phyloP scores from a whole-genome alignment of 2,329 filamentous ascomycete species.

The Plenodomus biglobosus region DNA sequence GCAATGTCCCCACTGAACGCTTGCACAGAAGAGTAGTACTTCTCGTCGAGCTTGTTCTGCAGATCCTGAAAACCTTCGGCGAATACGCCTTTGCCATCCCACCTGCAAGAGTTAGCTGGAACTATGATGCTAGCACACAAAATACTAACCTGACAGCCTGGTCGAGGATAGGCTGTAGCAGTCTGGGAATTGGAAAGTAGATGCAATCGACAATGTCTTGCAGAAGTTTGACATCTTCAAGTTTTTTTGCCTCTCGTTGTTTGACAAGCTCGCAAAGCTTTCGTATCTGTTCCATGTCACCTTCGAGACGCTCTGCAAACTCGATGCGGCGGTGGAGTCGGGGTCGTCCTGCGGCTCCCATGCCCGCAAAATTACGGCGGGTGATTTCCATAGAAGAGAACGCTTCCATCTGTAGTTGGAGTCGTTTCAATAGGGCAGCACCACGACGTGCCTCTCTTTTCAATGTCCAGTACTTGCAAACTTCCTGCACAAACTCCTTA shows the following conservation, averaged over 20 bases:
- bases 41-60: constrained; percentile 56
- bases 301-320: constrained; percentile 75
- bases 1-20: constrained; percentile 63
- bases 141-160: constrained; percentile 77
- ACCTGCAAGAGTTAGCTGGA: constrained; percentile 18
- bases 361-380: constrained; percentile 89
- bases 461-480: constrained; percentile 95
- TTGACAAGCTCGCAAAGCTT: constrained; percentile 70
- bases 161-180: constrained; percentile 76
- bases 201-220: constrained; percentile 80
- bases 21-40: constrained; percentile 62
- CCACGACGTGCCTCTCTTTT: constrained; percentile 92
- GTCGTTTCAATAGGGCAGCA: constrained; percentile 84
- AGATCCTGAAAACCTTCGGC: constrained; percentile 56
- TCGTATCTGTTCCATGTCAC: constrained; percentile 76
- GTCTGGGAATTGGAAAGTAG: constrained; percentile 83
- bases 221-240: constrained; percentile 75
- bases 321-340: constrained; percentile 80
- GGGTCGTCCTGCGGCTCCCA: constrained; percentile 81
- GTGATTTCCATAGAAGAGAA: constrained; percentile 98
- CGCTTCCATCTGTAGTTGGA: constrained; percentile 92
- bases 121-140: not conserved
- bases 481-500: constrained; percentile 89
- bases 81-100: constrained; percentile 57
- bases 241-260: constrained; percentile 73